Evolutionary conservation across 2,329 filamentous ascomycete species (phyloP).

Genomic region (Colletotrichum zoysiae): DNA sequence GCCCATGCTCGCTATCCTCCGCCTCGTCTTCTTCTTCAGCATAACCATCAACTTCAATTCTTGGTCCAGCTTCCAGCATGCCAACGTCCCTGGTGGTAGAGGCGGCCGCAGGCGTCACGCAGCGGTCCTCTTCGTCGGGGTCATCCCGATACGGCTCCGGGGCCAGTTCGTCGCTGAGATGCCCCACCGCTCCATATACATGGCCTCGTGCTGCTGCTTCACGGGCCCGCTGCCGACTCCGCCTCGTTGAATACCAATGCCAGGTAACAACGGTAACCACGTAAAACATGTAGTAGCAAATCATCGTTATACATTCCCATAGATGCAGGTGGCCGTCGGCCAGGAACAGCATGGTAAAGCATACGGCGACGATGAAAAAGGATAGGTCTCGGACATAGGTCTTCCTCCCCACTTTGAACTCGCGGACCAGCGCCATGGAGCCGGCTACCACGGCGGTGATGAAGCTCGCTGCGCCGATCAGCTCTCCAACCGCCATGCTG

Average conservation of each 20-base stretch:
- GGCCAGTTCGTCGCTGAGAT: slow-evolving; percentile 65
- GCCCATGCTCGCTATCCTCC: slow-evolving; percentile 67
- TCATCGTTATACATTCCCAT: slow-evolving; percentile 94
- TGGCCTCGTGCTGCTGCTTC: slow-evolving; percentile 81
- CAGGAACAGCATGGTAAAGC: slow-evolving; percentile 89
- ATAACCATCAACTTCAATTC: slow-evolving; percentile 61
- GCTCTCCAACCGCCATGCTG: slow-evolving; percentile 94
- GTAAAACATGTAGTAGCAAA: slow-evolving; percentile 91
- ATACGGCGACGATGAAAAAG: slow-evolving; percentile 90
- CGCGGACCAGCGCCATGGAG: slow-evolving; percentile 96
- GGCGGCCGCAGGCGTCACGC: slow-evolving; percentile 39
- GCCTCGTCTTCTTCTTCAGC: slow-evolving; percentile 57
- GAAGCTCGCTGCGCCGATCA: slow-evolving; percentile 94
- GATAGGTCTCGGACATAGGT: slow-evolving; percentile 92
- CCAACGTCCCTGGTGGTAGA: slow-evolving; percentile 53
- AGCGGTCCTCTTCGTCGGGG: slow-evolving; percentile 57
- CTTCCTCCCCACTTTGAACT: slow-evolving; percentile 90
- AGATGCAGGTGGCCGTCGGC: slow-evolving; percentile 85
- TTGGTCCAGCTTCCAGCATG: slow-evolving; percentile 58
- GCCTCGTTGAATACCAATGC: slow-evolving; percentile 86
- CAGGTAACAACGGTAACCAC: slow-evolving; percentile 88
- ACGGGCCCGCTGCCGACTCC: slow-evolving; percentile 70
- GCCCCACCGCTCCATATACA: slow-evolving; percentile 70
- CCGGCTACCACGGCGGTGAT: slow-evolving; percentile 97
- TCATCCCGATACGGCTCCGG: slow-evolving; percentile 74